A percentile compares a stretch with the other conserved stretches of the same genome.
Conservation (phyloP, 768 basidiomycete species). For the Coprinopsis strossmayeri region DNA sequence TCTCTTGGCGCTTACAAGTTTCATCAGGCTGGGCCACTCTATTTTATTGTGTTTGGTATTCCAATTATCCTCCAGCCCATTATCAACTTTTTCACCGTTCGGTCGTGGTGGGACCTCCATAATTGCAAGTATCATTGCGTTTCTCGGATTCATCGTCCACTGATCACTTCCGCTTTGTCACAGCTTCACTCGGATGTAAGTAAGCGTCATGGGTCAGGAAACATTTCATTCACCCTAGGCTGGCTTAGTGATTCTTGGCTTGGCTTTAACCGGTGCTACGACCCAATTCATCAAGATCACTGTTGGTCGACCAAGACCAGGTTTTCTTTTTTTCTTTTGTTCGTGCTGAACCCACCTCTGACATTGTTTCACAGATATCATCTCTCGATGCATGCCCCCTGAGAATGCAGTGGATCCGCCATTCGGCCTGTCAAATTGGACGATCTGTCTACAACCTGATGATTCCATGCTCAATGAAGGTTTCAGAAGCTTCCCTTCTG, state of each 20-base stretch:
- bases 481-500: conserved; percentile 89
- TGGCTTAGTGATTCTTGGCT: conserved; percentile 57
- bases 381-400: conserved; percentile 66
- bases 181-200: conserved; percentile 42
- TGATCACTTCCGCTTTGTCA: not conserved
- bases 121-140: conserved; percentile 36
- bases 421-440: conserved; percentile 67
- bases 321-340: conserved; percentile 33
- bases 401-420: conserved; percentile 57
- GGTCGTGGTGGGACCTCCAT: conserved; percentile 90
- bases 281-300: conserved; percentile 84
- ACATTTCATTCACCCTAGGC: not conserved
- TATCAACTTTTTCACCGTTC: conserved; percentile 65
- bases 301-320: conserved; percentile 87
- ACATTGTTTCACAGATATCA: conserved; percentile 40
- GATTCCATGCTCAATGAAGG: conserved; percentile 62
- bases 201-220: conserved; percentile 12
- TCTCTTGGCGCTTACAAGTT: not conserved
- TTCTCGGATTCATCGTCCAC: not conserved
- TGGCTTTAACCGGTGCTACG: conserved; percentile 69
- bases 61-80: conserved; percentile 65
- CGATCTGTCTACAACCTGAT: conserved; percentile 75
- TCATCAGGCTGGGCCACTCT: conserved; percentile 39
- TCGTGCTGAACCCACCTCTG: not conserved
- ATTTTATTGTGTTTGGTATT: conserved; percentile 49